Evolutionary conservation across 1,284 basidiomycete species (phyloP), one percentile per base, ranked within the genome.

Genomic region (Ustilago sp.): DNA sequence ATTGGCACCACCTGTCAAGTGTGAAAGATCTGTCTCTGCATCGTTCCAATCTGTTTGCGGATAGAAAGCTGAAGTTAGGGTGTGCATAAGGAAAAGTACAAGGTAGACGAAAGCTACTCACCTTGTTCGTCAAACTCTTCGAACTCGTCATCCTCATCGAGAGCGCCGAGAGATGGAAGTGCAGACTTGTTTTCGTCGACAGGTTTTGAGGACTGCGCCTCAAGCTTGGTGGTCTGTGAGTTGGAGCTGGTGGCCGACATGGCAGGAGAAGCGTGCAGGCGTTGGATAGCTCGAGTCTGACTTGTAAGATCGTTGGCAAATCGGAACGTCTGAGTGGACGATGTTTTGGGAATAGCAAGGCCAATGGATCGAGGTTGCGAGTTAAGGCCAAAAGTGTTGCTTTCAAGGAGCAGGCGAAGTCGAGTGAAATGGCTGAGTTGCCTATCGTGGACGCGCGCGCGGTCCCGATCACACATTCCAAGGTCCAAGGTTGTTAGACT

Each of bases 1-100:
- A 38, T 69, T 69, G 8, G 80, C 61, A 11, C 64, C 66, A 32
- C 59, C 57, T 19, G 63, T 82, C 50, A 93, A 87, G 84, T 93
- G 92, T 8, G 92, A 91, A 32, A 94, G 87, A 83, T 93, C 91
- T 4, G 93, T 93, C 79, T 93, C 89, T 0, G 91, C 90, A 80
- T 94, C 92, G 65, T 93, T 91, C 93, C 93, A 94, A 82, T 94
- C 93, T 94, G 83, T 23, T 32, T 2, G 3, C 19, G 15, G 28
- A 35, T 47, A n/a, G 13, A 15, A 52, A 36, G 23, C n/a, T 5
- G 34, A n/a, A 8, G 11, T 38, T 19, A 39, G n/a, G 23, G 34
- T 41, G 11, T 23, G 43, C 23, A 45, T 57, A 41, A n/a, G 4
- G 31, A 9, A 34, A 15, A 31, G 11, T 8, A 31, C 3, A 7